phyloP scores from a whole-genome alignment of 2,329 filamentous ascomycete genomes.

The Xylariaceae sp. region DNA sequence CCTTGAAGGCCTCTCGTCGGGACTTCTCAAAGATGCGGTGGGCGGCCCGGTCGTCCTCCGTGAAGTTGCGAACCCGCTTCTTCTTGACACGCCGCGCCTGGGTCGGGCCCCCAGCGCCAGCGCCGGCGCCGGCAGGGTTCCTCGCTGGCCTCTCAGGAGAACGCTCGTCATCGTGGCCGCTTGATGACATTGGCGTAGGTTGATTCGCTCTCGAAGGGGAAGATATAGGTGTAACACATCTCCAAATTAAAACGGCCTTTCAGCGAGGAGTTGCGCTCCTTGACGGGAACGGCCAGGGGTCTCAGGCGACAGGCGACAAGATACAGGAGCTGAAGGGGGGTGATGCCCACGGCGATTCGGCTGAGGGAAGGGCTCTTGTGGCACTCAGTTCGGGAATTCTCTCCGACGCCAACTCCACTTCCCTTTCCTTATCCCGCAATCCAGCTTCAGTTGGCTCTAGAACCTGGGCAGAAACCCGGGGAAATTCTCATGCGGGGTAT shows the following conservation, averaged over 20 bases:
- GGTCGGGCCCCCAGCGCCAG: conserved; percentile 2
- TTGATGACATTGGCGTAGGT: conserved; percentile 20
- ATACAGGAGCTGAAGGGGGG: conserved; percentile 8
- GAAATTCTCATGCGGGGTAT: conserved; percentile 18
- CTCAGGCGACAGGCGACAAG: conserved; percentile 6
- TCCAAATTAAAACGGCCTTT: conserved; percentile 10
- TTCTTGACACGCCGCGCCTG: conserved; percentile 24
- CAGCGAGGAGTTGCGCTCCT: conserved; percentile 9
- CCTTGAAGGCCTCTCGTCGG: conserved; percentile 39
- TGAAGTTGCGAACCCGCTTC: conserved; percentile 37
- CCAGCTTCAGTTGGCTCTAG: conserved; percentile 19
- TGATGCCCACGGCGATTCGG: conserved; percentile 5
- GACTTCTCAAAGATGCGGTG: conserved; percentile 39
- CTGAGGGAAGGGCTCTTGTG: conserved; percentile 14
- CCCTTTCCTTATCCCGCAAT: conserved; percentile 14
- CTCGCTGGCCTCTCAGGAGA: conserved; percentile 14
- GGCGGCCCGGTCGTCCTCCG: conserved; percentile 37
- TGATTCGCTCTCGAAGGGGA: conserved; percentile 11
- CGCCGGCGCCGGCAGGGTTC: conserved; percentile 9
- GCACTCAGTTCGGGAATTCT: conserved; percentile 11
- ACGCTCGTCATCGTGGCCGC: conserved; percentile 22
- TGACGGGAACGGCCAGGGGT: conserved; percentile 10
- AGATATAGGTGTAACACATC: conserved; percentile 14
- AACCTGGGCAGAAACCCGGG: conserved; percentile 18
- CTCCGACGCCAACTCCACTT: conserved; percentile 20